These are phyloP conservation scores for Aspergillus felis DNA, from an alignment of 2,329 filamentous ascomycete genomes.

Conservation along the genomic window DNA sequence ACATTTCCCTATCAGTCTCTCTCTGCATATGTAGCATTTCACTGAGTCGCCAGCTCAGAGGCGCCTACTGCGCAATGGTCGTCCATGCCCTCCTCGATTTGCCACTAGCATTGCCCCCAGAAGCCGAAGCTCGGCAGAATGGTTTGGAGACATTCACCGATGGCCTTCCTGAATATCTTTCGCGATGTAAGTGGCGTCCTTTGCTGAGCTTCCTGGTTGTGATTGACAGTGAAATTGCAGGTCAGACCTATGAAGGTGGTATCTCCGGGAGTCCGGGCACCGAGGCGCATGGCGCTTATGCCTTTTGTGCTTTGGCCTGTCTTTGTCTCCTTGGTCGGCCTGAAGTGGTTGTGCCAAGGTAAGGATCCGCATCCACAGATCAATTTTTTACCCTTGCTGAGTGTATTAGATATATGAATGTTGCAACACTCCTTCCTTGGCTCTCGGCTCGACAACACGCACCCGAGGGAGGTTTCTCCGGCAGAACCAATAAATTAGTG, in stretches of 20 bases:
- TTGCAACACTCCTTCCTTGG: slow-evolving; percentile 77
- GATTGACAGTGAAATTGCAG: slow-evolving; percentile 40
- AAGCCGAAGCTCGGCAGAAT: slow-evolving; percentile 63
- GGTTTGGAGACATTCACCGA: slow-evolving; percentile 66
- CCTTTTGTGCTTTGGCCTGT: slow-evolving; percentile 88
- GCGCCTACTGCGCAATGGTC: slow-evolving; percentile 86
- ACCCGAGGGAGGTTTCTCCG: slow-evolving; percentile 88
- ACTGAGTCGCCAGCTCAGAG: slow-evolving; percentile 49
- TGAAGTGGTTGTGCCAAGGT: slow-evolving; percentile 68
- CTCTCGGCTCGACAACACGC: slow-evolving; percentile 83
- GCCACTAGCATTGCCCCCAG: slow-evolving; percentile 70
- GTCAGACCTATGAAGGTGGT: slow-evolving; percentile 92
- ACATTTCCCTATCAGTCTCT: slow-evolving; percentile 17
- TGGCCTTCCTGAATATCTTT: slow-evolving; percentile 74
- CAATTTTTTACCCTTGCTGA: slow-evolving; percentile 8
- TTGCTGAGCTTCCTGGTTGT: slow-evolving; percentile 3
- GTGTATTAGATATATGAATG: slow-evolving; percentile 63
- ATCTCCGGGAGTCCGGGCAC: slow-evolving; percentile 79
- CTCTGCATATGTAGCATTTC: slow-evolving; percentile 13
- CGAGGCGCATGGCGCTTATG: slow-evolving; percentile 95
- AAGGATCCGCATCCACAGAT: slow-evolving; percentile 33
- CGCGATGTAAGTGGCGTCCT: slow-evolving; percentile 60
- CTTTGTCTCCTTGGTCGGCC: slow-evolving; percentile 81
- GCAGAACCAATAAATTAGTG: slow-evolving; percentile 94
- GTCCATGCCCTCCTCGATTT: slow-evolving; percentile 79